Conservation (phyloP, 371 early-diverging fungal genomes). For the Rhizopus stolonifer region DNA sequence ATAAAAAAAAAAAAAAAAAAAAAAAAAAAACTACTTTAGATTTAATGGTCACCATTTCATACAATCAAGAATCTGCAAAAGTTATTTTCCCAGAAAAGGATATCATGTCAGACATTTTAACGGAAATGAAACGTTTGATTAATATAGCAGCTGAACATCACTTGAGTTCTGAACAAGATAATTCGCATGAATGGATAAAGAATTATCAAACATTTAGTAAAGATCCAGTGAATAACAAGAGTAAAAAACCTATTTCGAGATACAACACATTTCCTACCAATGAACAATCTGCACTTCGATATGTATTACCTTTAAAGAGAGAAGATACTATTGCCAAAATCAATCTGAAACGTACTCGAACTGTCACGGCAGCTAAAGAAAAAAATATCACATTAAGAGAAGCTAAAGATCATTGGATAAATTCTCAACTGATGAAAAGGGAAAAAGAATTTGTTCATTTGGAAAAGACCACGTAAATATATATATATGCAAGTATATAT, state of each 20-base stretch:
- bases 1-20: too few species aligned
- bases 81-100: constrained; percentile 32
- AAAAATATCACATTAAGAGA: constrained; percentile 12
- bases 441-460: constrained; percentile 57
- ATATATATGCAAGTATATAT: not conserved
- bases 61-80: constrained; percentile 14
- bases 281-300: constrained; percentile 20
- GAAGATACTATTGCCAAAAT: constrained; percentile 35
- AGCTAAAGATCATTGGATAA: constrained; percentile 64
- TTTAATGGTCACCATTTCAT: constrained; percentile 28
- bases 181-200: constrained; percentile 29
- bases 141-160: constrained; percentile 3
- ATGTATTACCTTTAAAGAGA: constrained; percentile 37
- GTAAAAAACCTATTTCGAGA: constrained; percentile 15
- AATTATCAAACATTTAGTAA: constrained; percentile 19
- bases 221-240: constrained; percentile 9
- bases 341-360: constrained; percentile 33
- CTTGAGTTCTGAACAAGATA: constrained; percentile 4
- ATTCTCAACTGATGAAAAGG: constrained; percentile 50
- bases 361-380: constrained; percentile 13
- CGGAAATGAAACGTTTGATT: constrained; percentile 15
- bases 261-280: constrained; percentile 24
- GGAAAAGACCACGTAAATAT: constrained; percentile 44
- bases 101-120: constrained; percentile 26
- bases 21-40: too few species aligned